Percentiles rank a stretch among this genome's conserved stretches.
phyloP scores from a whole-genome alignment of 2,329 filamentous ascomycete genomes.

The Fusarium avenaceum region DNA sequence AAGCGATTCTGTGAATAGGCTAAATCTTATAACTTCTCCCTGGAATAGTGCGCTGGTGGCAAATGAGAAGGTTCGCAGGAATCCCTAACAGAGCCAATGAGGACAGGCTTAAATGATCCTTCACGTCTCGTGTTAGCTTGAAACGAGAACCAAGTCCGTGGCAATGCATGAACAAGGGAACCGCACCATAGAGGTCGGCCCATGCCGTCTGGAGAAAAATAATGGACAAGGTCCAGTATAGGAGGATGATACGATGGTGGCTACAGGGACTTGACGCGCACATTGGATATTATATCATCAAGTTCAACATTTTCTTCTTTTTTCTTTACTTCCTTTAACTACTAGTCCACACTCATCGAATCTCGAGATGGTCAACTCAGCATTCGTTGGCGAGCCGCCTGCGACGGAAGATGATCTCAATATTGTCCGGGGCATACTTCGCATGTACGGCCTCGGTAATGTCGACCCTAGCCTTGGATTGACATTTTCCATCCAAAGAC shows the following conservation, averaged over 20 bases:
- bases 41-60: too few relatives aligned
- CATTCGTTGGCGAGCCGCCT: slow-evolving; percentile 26
- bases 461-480: slow-evolving; percentile 20
- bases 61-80: too few relatives aligned
- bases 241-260: background rate
- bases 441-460: slow-evolving; percentile 15
- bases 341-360: background rate
- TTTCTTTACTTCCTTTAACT: too few relatives aligned
- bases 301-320: background rate
- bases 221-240: background rate
- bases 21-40: too few relatives aligned
- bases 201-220: background rate
- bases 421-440: slow-evolving; percentile 24
- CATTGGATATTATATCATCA: background rate
- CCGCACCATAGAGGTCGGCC: background rate
- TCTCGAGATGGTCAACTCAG: slow-evolving; percentile 9
- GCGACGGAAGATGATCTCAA: slow-evolving; percentile 16
- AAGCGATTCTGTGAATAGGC: too few relatives aligned
- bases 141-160: background rate
- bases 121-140: background rate
- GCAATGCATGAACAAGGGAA: background rate
- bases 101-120: background rate
- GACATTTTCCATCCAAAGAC: slow-evolving; percentile 11
- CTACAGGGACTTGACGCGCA: background rate
- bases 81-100: background rate